These are phyloP conservation scores for Didymella sp. DNA, from an alignment of 2,329 filamentous ascomycete species.

Conservation along the genomic window DNA sequence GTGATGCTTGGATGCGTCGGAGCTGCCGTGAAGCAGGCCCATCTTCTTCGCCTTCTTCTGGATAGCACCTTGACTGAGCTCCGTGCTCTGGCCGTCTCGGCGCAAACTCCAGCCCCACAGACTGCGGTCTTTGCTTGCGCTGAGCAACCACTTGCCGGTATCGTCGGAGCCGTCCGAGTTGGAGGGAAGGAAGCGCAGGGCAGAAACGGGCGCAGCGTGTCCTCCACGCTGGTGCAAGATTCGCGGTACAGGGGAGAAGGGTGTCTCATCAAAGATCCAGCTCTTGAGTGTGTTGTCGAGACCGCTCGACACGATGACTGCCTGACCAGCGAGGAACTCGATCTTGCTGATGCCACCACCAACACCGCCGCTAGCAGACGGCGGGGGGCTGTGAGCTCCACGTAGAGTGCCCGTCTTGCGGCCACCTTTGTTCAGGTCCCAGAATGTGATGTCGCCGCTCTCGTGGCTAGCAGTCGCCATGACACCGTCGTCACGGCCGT, in stretches of 20 bases:
- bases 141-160: conserved; percentile 92
- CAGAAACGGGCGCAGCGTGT: conserved; percentile 84
- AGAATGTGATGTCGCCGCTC: conserved; percentile 90
- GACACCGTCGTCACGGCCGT: conserved; percentile 82
- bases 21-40: conserved; percentile 69
- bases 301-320: conserved; percentile 87
- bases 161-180: conserved; percentile 89
- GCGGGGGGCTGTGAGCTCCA: conserved; percentile 83
- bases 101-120: conserved; percentile 97
- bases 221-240: conserved; percentile 86
- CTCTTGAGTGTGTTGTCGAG: conserved; percentile 92
- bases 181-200: conserved; percentile 82
- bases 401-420: conserved; percentile 85
- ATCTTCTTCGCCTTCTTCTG: conserved; percentile 89
- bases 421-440: conserved; percentile 91
- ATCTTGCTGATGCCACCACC: conserved; percentile 83
- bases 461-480: conserved; percentile 87
- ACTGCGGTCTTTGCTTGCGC: conserved; percentile 86
- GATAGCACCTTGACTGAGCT: conserved; percentile 89
- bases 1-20: conserved; percentile 65
- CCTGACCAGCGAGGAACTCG: conserved; percentile 88
- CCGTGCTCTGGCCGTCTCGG: conserved; percentile 89
- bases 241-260: conserved; percentile 85
- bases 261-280: conserved; percentile 94
- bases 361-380: conserved; percentile 59